These are phyloP conservation scores for Dittrichia graveolens DNA, from an alignment of 129 eudicot genomes.

Conservation along the genomic window DNA sequence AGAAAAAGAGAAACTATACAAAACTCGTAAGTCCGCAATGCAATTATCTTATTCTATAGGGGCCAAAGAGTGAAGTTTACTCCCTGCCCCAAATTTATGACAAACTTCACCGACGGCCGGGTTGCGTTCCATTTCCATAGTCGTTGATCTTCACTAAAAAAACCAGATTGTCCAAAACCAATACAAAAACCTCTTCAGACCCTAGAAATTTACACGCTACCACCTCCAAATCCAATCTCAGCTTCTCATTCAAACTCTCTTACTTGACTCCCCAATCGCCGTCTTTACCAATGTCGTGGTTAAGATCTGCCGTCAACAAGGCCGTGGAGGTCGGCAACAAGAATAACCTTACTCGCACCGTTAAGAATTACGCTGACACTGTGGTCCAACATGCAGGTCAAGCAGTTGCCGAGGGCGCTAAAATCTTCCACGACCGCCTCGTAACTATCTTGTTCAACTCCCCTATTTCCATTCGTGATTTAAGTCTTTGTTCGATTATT, in stretches of 20 bases:
- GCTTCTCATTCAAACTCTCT: constrained; percentile 7
- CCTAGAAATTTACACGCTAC: constrained; percentile 23
- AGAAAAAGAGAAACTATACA: too few species aligned
- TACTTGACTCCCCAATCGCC: constrained; percentile 12
- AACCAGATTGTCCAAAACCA: constrained; percentile 13
- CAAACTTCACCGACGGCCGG: constrained; percentile 28
- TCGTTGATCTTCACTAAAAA: constrained; percentile 13
- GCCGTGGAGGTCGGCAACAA: constrained; percentile 99
- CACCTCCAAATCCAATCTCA: constrained; percentile 23
- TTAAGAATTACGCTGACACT: constrained; percentile 79
- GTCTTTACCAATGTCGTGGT: constrained; percentile 72
- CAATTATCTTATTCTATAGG: too few species aligned
- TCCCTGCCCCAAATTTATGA: background rate
- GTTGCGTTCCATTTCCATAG: constrained; percentile 17
- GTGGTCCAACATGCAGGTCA: constrained; percentile 96
- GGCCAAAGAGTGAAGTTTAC: too few species aligned
- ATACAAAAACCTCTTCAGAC: constrained; percentile 16
- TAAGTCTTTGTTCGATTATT: background rate
- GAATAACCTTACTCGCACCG: constrained; percentile 80
- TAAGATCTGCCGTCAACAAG: constrained; percentile 83
- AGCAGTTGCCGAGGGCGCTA: constrained; percentile 99
- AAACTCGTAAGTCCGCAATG: too few species aligned
- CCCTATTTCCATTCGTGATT: background rate
- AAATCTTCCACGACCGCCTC: constrained; percentile 76
- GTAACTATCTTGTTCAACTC: constrained; percentile 34